Evolutionary conservation across 306 rosid species (phyloP), one percentile per base, ranked within the genome.

Genomic region (Glycine tomentella): DNA sequence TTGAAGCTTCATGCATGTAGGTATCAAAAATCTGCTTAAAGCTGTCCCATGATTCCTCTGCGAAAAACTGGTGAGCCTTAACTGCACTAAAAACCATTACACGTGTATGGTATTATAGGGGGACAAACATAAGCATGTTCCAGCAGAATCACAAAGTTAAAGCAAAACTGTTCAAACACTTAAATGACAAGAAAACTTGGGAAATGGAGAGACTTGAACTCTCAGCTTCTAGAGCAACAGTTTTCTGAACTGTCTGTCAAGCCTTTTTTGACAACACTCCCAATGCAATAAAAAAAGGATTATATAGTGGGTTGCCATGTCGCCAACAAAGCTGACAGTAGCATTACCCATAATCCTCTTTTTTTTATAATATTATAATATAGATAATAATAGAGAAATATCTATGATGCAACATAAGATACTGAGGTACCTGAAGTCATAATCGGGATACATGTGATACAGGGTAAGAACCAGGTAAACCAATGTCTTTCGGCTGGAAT

Each of bases 161-260:
- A 40, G 46, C n/a, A 16, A 52, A 34, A 36, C 2, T 14, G 8
- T 75, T 80, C 25, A 73, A 64, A 78, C 68, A 66, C 84, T 74
- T 42, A 80, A 81, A 87, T 55, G 83, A 63, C 81, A 83, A 82
- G 36, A 74, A 79, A 25, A 91, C 80, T 84, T 84, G 98, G 98
- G 98, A 93, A 93, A 95, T 95, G 99, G 98, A 95, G 99, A 95
- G 98, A 95, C 83, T 95, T 88, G 99, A 95, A 95, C 99, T 95
- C 99, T 93, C 99, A 93, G 96, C 99, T 93, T 49, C 88, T 77
- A 89, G 97, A 95, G 99, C 98, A 87, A 93, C 98, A 95, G 92
- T 89, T 72, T 83, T 53, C 40, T 74, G 33, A 88, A 91, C 98
- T 89, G 99, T 84, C 98, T 93, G 99, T 95, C 98, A 93, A 89